Evolutionary conservation across 2,329 filamentous ascomycete species (phyloP).

Genomic region (Botrytis elliptica): DNA sequence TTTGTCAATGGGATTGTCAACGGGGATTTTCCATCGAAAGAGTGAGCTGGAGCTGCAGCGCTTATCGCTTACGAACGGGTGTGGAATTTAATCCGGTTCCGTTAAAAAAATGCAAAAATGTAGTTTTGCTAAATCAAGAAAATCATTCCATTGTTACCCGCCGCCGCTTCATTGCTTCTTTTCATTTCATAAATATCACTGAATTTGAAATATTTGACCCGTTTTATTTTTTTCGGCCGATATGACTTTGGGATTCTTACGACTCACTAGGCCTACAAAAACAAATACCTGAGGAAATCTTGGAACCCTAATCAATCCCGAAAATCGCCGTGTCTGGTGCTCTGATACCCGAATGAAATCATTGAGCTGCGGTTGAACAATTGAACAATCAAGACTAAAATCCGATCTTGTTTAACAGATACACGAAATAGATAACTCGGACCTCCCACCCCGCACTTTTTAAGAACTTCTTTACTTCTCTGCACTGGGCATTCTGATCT

Average conservation of each 20-base stretch:
- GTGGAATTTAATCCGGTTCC: slow-evolving; percentile 16
- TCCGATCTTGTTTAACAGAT: neutral
- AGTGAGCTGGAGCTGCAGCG: neutral
- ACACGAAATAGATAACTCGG: neutral
- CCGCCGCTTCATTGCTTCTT: neutral
- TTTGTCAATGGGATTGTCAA: neutral
- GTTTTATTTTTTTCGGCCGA: neutral
- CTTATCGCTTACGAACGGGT: slow-evolving; percentile 11
- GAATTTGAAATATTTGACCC: neutral
- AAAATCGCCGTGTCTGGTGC: neutral
- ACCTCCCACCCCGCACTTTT: neutral
- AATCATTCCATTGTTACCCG: neutral
- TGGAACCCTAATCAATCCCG: neutral
- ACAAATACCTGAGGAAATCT: slow-evolving; percentile 1
- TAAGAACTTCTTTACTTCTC: neutral
- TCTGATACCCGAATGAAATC: slow-evolving; percentile 2
- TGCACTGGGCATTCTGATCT: slow-evolving; percentile 1
- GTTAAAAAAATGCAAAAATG: slow-evolving; percentile 18
- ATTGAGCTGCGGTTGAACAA: slow-evolving; percentile 1
- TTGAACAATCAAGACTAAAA: slow-evolving; percentile 10
- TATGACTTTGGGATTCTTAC: slow-evolving; percentile 18
- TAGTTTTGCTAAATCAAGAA: slow-evolving; percentile 5
- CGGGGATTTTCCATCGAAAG: neutral
- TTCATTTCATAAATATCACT: neutral
- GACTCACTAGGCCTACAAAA: slow-evolving; percentile 8